Evolutionary conservation across 495 filamentous ascomycete species (phyloP), one percentile per base, ranked within the genome.

Genomic region (Penicillium robsamsonii): DNA sequence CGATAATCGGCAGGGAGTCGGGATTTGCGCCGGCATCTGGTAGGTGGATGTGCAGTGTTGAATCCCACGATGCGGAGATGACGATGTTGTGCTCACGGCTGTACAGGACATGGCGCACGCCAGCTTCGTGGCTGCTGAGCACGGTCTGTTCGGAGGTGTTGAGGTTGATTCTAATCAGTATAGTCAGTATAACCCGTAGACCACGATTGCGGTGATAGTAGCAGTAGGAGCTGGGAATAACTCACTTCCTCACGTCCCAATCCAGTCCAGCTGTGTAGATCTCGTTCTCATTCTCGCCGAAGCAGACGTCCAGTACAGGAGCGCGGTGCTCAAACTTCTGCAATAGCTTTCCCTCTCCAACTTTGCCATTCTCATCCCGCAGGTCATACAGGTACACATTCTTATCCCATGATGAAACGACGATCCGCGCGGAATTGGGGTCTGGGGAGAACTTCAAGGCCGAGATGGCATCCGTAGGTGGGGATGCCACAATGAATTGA

Each of bases 321-420:
- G 91, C 91, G 52, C 85, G 86, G 69, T 94, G 87, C 70, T 89
- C 85, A 67, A 87, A 91, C 60, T 84, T 90, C 51, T 82, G 76
- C 22, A 91, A 66, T 20, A 95, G 80, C 50, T 75, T 77, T 5
- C 82, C 84, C 53, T 83, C 79, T 18, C 81, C 82, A 35, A 75
- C 58, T 37, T 29, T 53, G 10, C 81, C 84, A 56, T 84, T 81
- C 38, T 86, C 84, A 43, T 80, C 77, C 57, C 81, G 79, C 51
- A 82, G 80, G 64, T 96, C 88, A 78, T 98, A 98, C 41, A 96
- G 82, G 71, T 96, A 96, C 24, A 95, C 84, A 70, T 89, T 81
- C 71, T 85, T 90, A 71, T 97, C 94, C 94, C 94, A 98, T 53
- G 93, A 98, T 10, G 93, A 88, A 64, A 91, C 91, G 29, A 96